A percentile compares a stretch with the other conserved stretches of the same genome.
These are phyloP conservation scores for Wickerhamiella dianesei DNA, from an alignment of 805 yeast genomes.

Conservation along the genomic window DNA sequence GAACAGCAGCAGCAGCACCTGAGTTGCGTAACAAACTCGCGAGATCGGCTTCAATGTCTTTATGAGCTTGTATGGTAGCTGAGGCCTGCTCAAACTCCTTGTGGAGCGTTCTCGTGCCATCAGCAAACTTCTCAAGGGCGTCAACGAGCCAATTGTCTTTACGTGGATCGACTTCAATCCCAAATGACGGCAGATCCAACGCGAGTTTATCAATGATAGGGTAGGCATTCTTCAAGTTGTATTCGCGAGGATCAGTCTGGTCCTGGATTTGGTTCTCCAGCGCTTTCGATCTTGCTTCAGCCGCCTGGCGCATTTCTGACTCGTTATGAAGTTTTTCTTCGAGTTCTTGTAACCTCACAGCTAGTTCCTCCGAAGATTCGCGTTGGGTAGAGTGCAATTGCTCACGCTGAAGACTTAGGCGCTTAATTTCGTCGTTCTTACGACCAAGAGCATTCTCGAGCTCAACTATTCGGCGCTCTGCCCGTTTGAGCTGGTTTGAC, in stretches of 20 bases:
- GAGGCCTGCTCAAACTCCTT: neutral
- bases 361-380: neutral
- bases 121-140: neutral
- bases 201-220: neutral
- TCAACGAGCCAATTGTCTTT: neutral
- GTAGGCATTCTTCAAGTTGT: neutral
- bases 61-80: neutral
- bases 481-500: slow-evolving; percentile 4
- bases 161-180: neutral
- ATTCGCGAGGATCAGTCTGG: neutral
- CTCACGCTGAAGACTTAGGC: slow-evolving; percentile 5
- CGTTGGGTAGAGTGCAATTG: neutral
- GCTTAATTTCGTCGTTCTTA: slow-evolving; percentile 8
- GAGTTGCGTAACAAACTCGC: neutral
- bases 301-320: neutral
- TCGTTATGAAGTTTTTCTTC: neutral
- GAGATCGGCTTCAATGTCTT: neutral
- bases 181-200: neutral
- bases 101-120: neutral
- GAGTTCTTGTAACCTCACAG: neutral
- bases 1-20: neutral
- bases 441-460: slow-evolving; percentile 10
- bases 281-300: neutral
- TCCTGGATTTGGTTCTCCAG: neutral
- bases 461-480: slow-evolving; percentile 11